Conservation (phyloP, 257 asterid genomes). For the Paraleonurus japonicus region DNA sequence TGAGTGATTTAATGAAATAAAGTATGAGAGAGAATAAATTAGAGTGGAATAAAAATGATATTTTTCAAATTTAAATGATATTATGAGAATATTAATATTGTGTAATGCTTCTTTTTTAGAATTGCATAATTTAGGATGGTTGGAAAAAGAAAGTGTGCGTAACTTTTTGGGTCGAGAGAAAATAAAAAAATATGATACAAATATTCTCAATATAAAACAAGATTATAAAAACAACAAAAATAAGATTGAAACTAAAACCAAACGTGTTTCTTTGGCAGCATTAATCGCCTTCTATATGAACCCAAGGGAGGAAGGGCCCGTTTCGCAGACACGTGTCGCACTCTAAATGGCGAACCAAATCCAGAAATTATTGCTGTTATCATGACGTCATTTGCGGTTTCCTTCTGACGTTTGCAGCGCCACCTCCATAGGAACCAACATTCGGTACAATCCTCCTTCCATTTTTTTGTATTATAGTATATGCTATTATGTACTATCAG, state of each 20-base stretch:
- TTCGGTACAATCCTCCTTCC: neutral
- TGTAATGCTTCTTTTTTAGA: too few relatives aligned
- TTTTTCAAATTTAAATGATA: too few relatives aligned
- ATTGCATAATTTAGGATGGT: too few relatives aligned
- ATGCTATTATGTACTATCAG: neutral
- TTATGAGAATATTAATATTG: too few relatives aligned
- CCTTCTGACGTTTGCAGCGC: neutral
- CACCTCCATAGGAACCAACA: neutral
- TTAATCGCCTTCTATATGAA: neutral
- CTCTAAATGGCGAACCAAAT: neutral
- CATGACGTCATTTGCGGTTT: neutral
- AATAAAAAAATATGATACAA: too few relatives aligned
- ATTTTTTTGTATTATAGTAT: neutral
- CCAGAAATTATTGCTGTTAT: neutral
- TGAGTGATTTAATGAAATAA: too few relatives aligned
- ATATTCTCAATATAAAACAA: too few relatives aligned
- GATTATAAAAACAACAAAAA: too few relatives aligned
- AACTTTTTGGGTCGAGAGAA: too few relatives aligned
- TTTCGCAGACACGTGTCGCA: neutral
- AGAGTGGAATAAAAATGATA: too few relatives aligned
- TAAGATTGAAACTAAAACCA: neutral
- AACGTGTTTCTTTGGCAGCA: neutral
- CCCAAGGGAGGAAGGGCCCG: neutral
- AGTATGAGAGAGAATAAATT: too few relatives aligned
- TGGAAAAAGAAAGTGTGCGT: too few relatives aligned